Evolutionary conservation across 2,329 filamentous ascomycete species (phyloP), one percentile per base, ranked within the genome.

Genomic region (Furcasterigmium sp.): DNA sequence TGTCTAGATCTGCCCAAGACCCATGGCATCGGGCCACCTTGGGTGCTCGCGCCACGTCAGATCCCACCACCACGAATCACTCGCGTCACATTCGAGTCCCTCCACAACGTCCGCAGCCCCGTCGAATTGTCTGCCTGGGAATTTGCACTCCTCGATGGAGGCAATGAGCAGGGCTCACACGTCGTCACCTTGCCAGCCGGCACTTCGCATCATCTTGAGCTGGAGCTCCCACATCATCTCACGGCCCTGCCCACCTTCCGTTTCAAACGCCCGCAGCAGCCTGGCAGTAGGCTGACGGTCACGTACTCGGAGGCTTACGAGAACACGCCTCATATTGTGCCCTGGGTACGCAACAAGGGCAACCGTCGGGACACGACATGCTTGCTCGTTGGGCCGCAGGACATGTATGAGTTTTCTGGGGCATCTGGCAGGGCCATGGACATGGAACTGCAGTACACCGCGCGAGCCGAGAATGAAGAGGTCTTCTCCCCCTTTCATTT

Each of bases 401-500:
- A 46, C 15, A 15, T n/a, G 5, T 43, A 43, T 13, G 28, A n/a
- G 4, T 38, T 43, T 19, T 13, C 3, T 14, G 39, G 37, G 14
- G 7, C 11, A 11, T 7, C 23, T 7, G 23, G 23, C 23, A 26
- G 7, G 7, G 23, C 23, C 23, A 26, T 7, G 7, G 32, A 15
- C 8, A 17, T 21, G 9, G 20, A 19, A 8, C 20, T 38, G 8
- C 19, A 13, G 9, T 42, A 42, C n/a, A 1, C 13, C n/a, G 5
- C 35, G 5, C 13, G 29, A n/a, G 18, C 23, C 23, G 7, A 26
- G 23, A 7, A 26, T 26, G 26, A 23, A 7, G 38, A 46, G n/a
- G 18, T 13, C 11, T 46, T 46, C 19, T 49, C 50, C 3, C 51
- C 51, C 2, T 52, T 52, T n/a, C 51, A 51, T 34, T 53, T 52